Evolutionary conservation across 768 basidiomycete genomes (phyloP), one percentile per base, ranked within the genome.

Genomic region (Cubamyces lactineus): DNA sequence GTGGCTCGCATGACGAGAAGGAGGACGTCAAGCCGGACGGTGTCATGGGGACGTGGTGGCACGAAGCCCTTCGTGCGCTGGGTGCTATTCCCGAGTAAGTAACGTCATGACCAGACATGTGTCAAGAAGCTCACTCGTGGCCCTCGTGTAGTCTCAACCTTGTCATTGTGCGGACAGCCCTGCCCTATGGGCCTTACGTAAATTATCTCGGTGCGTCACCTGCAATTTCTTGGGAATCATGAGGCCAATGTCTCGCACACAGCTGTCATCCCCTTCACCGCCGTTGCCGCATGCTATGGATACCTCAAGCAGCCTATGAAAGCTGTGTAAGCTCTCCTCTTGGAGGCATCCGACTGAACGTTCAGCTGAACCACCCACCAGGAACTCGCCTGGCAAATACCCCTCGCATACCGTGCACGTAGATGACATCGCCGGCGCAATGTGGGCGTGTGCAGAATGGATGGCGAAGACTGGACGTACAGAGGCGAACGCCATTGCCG

Each of bases 281-380:
- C 87, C 1, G 86, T 93, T 13, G 88, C 85, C 11, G 83, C 89
- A 13, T 86, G 94, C 28, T 94, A 94, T 72, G 90, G 90, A 5
- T 86, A 90, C 70, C 78, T 91, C 73, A 85, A 91, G 71, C 87
- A 90, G 66, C 90, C 91, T 1, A 91, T 95, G 87, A 92, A 91
- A 72, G 89, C 86, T 11, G 79, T 94, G 91, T 93, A 68, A 66
- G 87, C 68, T 34, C 51, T 43, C 45, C 40, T 34, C 62, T 38
- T 24, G 12, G 50, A 19, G 39, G 23, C 21, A 19, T 39, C 38
- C 17, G 34, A 39, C 48, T 28, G 58, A 15, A 40, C 59, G 61
- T 39, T 70, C 39, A 75, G 49, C 26, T 41, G 38, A 59, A 39
- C 54, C 38, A 1, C 45, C 13, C 19, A 3, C 15, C 65, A 92